Conservation (phyloP, 208 protist genomes). For the Tritrichomonas musculus region DNA sequence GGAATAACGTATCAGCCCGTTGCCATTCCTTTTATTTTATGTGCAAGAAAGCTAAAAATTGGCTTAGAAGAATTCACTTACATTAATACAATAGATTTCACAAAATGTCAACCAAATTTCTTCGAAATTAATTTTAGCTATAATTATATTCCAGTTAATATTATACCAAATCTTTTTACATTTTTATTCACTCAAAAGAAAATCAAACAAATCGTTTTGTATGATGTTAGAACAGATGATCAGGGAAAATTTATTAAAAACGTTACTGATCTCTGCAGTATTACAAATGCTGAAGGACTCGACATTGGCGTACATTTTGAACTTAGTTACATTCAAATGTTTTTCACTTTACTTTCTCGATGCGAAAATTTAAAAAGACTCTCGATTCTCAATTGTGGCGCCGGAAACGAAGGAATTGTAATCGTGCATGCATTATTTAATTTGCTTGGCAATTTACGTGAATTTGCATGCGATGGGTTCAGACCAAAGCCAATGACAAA, state of each 20-base stretch:
- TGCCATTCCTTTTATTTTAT: background rate
- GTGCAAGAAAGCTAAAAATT: background rate
- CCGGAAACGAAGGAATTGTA: background rate
- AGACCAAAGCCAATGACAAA: background rate
- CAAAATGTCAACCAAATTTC: background rate
- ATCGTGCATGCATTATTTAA: background rate
- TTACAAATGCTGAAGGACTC: background rate
- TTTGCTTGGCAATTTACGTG: background rate
- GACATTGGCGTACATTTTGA: background rate
- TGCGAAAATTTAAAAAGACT: background rate
- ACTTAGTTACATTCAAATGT: background rate
- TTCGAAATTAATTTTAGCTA: background rate
- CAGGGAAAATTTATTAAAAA: background rate
- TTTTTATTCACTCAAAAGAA: background rate
- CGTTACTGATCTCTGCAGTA: background rate
- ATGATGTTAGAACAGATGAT: background rate
- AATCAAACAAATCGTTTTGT: background rate
- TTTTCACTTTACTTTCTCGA: background rate
- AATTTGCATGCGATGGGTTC: background rate
- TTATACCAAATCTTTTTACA: background rate
- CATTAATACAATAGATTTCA: background rate
- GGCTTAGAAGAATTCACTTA: background rate
- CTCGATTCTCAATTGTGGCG: background rate
- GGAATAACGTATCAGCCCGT: background rate
- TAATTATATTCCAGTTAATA: background rate